phyloP scores from a whole-genome alignment of 140 eudicot genomes.

The Erigeron philadelphicus region DNA sequence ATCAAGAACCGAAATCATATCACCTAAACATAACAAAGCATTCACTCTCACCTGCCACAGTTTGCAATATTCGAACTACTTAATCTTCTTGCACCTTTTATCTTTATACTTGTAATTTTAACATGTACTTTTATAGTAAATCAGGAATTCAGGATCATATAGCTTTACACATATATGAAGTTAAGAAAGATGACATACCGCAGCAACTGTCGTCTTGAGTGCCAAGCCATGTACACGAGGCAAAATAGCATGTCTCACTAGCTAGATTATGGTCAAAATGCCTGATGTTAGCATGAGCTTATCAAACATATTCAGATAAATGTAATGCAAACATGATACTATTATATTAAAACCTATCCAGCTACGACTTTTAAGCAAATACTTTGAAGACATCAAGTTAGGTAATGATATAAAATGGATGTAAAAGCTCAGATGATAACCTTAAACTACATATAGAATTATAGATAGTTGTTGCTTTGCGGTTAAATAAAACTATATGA shows the following conservation, averaged over 20 bases:
- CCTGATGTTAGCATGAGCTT: constrained; percentile 28
- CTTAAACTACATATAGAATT: constrained; percentile 2
- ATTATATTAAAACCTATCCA: background rate
- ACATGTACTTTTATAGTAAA: background rate
- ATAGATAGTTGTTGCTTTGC: too few species aligned
- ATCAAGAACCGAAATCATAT: constrained; percentile 73
- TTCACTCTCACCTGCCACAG: constrained; percentile 89
- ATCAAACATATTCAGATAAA: constrained; percentile 17
- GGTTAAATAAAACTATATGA: background rate
- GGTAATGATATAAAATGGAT: background rate
- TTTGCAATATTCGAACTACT: background rate
- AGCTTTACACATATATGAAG: background rate
- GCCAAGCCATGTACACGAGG: constrained; percentile 98
- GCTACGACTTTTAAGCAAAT: background rate
- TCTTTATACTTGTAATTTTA: background rate
- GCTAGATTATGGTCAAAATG: constrained; percentile 42
- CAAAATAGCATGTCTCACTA: constrained; percentile 71
- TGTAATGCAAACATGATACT: background rate
- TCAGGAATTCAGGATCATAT: constrained; percentile 16
- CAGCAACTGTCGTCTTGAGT: constrained; percentile 93
- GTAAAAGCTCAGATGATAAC: background rate
- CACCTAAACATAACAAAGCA: constrained; percentile 84
- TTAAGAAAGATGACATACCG: constrained; percentile 51
- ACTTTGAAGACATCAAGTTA: background rate
- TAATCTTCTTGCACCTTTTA: constrained; percentile 20